Evolutionary conservation across 148 eudicot genomes (phyloP).

Genomic region (Chenopodium album): DNA sequence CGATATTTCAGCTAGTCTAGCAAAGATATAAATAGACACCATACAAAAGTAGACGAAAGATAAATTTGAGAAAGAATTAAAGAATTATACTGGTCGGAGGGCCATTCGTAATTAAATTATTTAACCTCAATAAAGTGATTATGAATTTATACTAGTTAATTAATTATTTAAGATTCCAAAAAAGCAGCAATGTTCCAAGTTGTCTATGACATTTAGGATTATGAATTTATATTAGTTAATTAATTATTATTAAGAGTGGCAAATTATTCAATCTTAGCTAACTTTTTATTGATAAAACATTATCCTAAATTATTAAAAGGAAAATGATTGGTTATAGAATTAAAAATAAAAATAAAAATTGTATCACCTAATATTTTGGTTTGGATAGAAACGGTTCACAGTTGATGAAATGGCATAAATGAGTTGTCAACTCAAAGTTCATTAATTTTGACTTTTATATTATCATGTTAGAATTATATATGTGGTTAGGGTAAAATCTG

Average conservation of each 20-base stretch:
- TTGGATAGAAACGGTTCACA: background rate
- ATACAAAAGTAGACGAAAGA: too few species aligned
- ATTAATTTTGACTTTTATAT: background rate
- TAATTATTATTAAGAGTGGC: background rate
- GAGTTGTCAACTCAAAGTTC: conserved; percentile 19
- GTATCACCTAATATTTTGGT: conserved; percentile 15
- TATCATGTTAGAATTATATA: background rate
- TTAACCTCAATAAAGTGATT: too few species aligned
- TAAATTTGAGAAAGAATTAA: too few species aligned
- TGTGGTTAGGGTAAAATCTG: conserved; percentile 2
- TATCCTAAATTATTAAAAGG: background rate
- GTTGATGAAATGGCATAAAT: background rate
- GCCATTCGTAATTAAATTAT: background rate
- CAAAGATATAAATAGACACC: too few species aligned
- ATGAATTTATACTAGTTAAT: too few species aligned
- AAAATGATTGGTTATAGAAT: conserved; percentile 11
- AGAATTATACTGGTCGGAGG: background rate
- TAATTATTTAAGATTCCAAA: background rate
- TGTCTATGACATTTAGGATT: background rate
- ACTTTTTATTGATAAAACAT: background rate
- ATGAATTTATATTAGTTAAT: background rate
- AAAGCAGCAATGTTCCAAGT: background rate
- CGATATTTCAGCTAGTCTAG: too few species aligned
- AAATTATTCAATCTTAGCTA: background rate
- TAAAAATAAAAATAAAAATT: background rate